Base-by-base conservation (phyloP, 495 filamentous ascomycete genomes). In the Aspergillus cristatus region DNA sequence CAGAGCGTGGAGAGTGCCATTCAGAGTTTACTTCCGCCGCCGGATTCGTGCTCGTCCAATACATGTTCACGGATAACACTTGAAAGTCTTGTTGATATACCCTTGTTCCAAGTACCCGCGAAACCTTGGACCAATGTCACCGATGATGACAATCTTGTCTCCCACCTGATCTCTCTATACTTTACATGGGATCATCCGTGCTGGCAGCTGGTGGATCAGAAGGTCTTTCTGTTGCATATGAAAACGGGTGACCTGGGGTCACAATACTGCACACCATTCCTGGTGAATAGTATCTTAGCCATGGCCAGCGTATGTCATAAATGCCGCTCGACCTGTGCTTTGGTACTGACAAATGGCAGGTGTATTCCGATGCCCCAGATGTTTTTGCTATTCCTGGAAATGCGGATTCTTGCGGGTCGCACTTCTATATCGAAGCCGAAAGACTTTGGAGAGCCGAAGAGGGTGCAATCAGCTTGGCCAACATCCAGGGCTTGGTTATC, bases 301-400 rank as follows among this genome's bases (percentile, higher is more conserved):
- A 41, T 65, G 38, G 63, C 57, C 40, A 58, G 60, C 43, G 63
- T 67, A 62, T 46, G 55, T 24, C 12, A n/a, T 18, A 15, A 34
- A 28, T 2, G 14, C 29, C 28, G 4, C 1, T 34, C n/a, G n/a
- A n/a, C n/a, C n/a, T n/a, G n/a, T n/a, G n/a, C n/a, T n/a, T n/a
- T n/a, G n/a, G n/a, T n/a, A n/a, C 6, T 2, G 16, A 18, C 14
- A 10, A n/a, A 10, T 14, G 30, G 12, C n/a, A 65, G 61, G 43
- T 42, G 11, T 54, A 63, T 37, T 72, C 76, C 3, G 62, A 76
- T 38, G 67, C 74, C 34, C 53, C 70, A 1, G 71, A 73, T 6
- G 52, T 81, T 3, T 45, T 58, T 14, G 52, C 53, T 13, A 30
- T 49, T 20, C 38, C 43, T 6, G 50, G 47, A 1, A 41, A 62